These are phyloP conservation scores for Raphanus hybrid DNA, from an alignment of 441 rosid genomes.

Conservation along the genomic window DNA sequence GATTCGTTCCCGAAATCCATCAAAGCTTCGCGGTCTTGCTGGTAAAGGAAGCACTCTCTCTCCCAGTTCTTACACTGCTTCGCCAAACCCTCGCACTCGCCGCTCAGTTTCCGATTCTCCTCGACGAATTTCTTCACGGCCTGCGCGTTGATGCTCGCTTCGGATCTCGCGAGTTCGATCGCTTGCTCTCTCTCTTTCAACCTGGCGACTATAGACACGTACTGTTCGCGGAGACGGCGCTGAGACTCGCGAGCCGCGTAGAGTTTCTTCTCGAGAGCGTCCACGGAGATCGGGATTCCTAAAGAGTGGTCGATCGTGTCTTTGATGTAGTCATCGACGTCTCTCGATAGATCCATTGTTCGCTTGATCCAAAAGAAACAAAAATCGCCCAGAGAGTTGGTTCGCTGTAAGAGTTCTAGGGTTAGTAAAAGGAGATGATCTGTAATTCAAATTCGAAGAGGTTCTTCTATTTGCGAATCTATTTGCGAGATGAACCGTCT, in stretches of 20 bases:
- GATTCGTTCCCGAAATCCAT: too few relatives aligned
- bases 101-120: conserved; percentile 76
- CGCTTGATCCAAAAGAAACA: background rate
- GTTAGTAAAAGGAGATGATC: conserved; percentile 6
- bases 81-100: conserved; percentile 65
- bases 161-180: conserved; percentile 68
- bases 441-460: conserved; percentile 18
- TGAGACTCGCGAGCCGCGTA: conserved; percentile 59
- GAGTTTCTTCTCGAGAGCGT: conserved; percentile 63
- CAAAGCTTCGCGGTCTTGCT: conserved; percentile 45
- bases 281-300: conserved; percentile 63
- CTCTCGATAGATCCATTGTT: conserved; percentile 58
- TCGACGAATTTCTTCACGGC: conserved; percentile 79
- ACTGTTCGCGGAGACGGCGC: conserved; percentile 60
- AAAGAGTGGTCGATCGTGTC: conserved; percentile 61
- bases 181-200: conserved; percentile 57
- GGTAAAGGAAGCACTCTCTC: conserved; percentile 71
- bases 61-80: conserved; percentile 74
- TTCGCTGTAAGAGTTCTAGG: conserved; percentile 19
- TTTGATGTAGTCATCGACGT: conserved; percentile 59
- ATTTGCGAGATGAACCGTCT: background rate
- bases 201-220: conserved; percentile 44
- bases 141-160: conserved; percentile 69
- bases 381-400: background rate
- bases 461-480: background rate